A percentile compares a stretch with the other conserved stretches of the same genome.
These are phyloP conservation scores for Stentor coeruleus DNA, from an alignment of 73 alveolate genomes.

Conservation along the genomic window DNA sequence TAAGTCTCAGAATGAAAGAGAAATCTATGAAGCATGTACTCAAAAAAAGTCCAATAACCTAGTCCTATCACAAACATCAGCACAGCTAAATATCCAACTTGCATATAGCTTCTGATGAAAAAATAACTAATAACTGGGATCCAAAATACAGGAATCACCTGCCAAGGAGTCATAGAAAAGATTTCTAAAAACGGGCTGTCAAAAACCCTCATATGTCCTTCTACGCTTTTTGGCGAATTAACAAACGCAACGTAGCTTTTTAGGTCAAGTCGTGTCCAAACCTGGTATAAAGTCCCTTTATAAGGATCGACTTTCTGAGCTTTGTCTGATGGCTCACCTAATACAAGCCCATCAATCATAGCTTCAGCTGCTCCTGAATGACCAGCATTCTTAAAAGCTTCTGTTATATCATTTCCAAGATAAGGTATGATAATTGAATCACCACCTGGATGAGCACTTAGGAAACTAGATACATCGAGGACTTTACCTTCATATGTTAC, in stretches of 20 bases:
- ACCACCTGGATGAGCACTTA: slow-evolving; percentile 63
- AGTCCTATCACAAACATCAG: slow-evolving; percentile 23
- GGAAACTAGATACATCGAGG: slow-evolving; percentile 36
- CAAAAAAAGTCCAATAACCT: slow-evolving; percentile 50
- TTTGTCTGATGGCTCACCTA: neutral
- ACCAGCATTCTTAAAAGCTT: neutral
- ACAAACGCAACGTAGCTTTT: slow-evolving; percentile 49
- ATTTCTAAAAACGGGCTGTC: slow-evolving; percentile 37
- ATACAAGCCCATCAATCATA: neutral
- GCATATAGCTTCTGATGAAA: slow-evolving; percentile 7
- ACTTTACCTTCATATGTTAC: slow-evolving; percentile 30
- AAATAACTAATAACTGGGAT: slow-evolving; percentile 38
- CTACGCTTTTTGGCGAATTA: slow-evolving; percentile 61
- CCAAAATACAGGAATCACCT: slow-evolving; percentile 52
- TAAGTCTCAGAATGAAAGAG: slow-evolving; percentile 51
- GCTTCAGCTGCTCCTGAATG: slow-evolving; percentile 7
- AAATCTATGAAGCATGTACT: slow-evolving; percentile 55
- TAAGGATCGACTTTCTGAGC: slow-evolving; percentile 25
- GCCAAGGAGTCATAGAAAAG: slow-evolving; percentile 60
- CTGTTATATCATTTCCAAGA: slow-evolving; percentile 24
- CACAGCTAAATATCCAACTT: slow-evolving; percentile 2
- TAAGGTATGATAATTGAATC: slow-evolving; percentile 2
- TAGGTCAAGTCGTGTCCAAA: slow-evolving; percentile 16
- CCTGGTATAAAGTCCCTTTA: slow-evolving; percentile 29
- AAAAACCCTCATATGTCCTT: slow-evolving; percentile 38